A percentile compares a stretch with the other conserved stretches of the same genome.
Conservation (phyloP, 1,284 basidiomycete species). For the Heterobasidion parviporum region DNA sequence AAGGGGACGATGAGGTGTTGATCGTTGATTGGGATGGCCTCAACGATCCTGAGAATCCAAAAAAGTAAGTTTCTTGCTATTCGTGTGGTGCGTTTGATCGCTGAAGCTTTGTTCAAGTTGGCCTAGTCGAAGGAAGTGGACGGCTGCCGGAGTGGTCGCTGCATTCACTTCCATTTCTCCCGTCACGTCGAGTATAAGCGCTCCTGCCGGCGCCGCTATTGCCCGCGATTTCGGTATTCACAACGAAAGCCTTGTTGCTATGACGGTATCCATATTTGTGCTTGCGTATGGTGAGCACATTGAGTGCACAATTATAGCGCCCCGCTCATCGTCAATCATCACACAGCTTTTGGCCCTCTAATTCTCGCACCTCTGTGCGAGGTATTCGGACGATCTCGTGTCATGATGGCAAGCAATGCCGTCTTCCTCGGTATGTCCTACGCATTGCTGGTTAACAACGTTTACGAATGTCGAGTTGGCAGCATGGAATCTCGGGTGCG, state of each 20-base stretch:
- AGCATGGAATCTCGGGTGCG: conserved; percentile 64
- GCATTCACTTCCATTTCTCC: conserved; percentile 60
- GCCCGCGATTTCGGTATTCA: conserved; percentile 51
- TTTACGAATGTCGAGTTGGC: not conserved
- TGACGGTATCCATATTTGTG: conserved; percentile 62
- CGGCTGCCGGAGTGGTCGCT: conserved; percentile 52
- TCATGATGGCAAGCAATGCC: conserved; percentile 41
- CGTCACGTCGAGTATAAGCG: conserved; percentile 62
- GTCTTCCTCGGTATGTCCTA: conserved; percentile 44
- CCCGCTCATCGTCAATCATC: not conserved
- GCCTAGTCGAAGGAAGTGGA: conserved; percentile 51
- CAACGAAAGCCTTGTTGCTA: conserved; percentile 38
- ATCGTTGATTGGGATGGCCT: conserved; percentile 55
- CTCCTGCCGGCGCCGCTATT: conserved; percentile 51
- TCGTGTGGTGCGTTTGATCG: not conserved
- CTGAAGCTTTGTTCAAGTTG: conserved; percentile 35
- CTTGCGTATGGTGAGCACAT: conserved; percentile 46
- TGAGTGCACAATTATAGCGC: no score
- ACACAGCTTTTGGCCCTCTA: conserved; percentile 41
- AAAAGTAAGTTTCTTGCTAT: conserved; percentile 34
- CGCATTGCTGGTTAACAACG: not conserved
- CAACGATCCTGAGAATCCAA: conserved; percentile 55
- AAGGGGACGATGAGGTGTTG: no score
- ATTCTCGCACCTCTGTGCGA: conserved; percentile 52
- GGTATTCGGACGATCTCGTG: conserved; percentile 33